Evolutionary conservation across 768 basidiomycete species (phyloP).

Genomic region (Solioccasus polychromus): DNA sequence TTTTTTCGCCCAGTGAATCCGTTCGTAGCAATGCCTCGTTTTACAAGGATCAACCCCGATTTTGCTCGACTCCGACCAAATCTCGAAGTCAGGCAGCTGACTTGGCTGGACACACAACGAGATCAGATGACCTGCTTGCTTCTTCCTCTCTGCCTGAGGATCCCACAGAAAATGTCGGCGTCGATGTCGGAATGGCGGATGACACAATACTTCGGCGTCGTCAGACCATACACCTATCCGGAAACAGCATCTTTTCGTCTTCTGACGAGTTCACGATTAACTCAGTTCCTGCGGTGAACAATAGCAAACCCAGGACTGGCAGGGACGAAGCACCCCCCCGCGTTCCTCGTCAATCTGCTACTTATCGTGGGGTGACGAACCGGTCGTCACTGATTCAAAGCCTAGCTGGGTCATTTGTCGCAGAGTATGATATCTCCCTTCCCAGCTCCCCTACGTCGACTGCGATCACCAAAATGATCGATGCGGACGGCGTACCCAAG

Average conservation of each 20-base stretch:
- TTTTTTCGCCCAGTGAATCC: constrained; percentile 1
- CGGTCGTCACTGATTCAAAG: neutral
- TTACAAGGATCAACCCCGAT: constrained; percentile 22
- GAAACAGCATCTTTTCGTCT: constrained; percentile 30
- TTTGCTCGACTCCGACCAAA: constrained; percentile 25
- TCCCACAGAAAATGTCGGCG: neutral
- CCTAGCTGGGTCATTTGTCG: constrained; percentile 10
- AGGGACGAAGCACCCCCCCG: neutral
- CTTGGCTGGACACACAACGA: neutral
- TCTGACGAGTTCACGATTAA: constrained; percentile 27
- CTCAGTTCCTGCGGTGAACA: constrained; percentile 1
- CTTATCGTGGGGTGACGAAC: neutral
- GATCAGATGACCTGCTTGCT: neutral
- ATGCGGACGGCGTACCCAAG: neutral
- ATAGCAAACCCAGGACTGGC: neutral
- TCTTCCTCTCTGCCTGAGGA: neutral
- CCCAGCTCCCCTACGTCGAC: constrained; percentile 3
- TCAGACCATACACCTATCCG: constrained; percentile 19
- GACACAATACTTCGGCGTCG: neutral
- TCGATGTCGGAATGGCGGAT: constrained; percentile 25
- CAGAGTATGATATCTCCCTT: constrained; percentile 17
- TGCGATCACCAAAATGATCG: neutral
- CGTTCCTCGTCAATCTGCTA: neutral
- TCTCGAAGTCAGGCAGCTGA: constrained; percentile 2
- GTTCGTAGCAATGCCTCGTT: constrained; percentile 15